phyloP scores from a whole-genome alignment of 176 grass and related monocot species.

The Saccharum officinarum region DNA sequence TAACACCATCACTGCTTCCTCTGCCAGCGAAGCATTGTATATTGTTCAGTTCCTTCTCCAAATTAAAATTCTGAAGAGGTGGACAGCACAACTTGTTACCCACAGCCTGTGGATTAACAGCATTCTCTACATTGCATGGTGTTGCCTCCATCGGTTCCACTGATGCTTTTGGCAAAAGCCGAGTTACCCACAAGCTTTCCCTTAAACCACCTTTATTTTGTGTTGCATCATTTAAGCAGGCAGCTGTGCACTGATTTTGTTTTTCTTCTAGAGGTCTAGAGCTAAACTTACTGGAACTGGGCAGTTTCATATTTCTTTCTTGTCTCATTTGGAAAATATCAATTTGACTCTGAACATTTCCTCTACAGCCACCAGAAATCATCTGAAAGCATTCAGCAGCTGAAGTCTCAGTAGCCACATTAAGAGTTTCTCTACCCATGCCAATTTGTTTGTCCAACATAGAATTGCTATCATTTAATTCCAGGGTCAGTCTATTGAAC shows the following conservation, averaged over 20 bases:
- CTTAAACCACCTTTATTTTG: conserved; percentile 33
- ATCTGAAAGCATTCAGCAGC: conserved; percentile 17
- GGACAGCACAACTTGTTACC: conserved; percentile 27
- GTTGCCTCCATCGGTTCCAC: conserved; percentile 38
- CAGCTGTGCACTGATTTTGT: conserved; percentile 33
- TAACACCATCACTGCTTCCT: conserved; percentile 48
- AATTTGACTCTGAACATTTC: conserved; percentile 33
- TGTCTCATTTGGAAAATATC: conserved; percentile 29
- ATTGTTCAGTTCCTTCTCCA: conserved; percentile 40
- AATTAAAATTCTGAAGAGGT: conserved; percentile 22
- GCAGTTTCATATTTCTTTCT: conserved; percentile 31
- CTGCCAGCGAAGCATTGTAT: conserved; percentile 26
- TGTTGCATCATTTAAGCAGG: conserved; percentile 33
- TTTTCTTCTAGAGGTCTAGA: conserved; percentile 41
- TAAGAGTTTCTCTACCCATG: conserved; percentile 30
- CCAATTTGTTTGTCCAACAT: conserved; percentile 14
- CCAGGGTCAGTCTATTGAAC: conserved; percentile 16
- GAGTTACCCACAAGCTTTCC: conserved; percentile 79
- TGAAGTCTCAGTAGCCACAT: conserved; percentile 22
- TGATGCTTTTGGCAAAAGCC: conserved; percentile 67
- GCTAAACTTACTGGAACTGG: conserved; percentile 43
- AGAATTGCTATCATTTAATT: conserved; percentile 19
- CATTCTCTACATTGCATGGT: conserved; percentile 46
- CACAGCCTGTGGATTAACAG: conserved; percentile 31
- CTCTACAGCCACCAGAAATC: conserved; percentile 32